Conservation (phyloP, 163 green algal species). For the Scenedesmus sp. region DNA sequence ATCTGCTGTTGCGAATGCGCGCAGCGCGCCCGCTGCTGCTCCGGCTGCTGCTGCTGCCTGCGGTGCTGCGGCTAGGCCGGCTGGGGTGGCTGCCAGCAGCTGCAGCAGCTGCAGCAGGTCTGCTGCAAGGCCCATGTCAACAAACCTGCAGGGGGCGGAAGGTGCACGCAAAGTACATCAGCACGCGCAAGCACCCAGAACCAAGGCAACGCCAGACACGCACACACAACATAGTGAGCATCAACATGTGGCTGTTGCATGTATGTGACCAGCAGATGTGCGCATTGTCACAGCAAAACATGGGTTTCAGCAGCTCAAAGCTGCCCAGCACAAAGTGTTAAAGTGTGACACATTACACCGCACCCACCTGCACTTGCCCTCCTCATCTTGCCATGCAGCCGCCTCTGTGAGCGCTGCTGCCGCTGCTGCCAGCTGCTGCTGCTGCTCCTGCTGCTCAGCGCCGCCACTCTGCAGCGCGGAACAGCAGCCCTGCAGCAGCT, state of each 20-base stretch:
- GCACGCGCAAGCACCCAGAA: neutral
- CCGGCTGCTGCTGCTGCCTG: constrained; percentile 24
- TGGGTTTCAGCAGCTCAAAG: neutral
- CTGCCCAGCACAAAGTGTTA: neutral
- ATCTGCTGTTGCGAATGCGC: constrained; percentile 80
- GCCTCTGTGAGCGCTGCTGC: constrained; percentile 44
- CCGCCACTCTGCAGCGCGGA: neutral
- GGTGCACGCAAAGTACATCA: neutral
- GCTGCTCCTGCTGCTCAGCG: constrained; percentile 18
- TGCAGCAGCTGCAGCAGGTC: constrained; percentile 58
- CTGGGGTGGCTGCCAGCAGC: constrained; percentile 1
- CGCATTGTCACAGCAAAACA: too few species aligned
- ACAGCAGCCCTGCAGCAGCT: constrained; percentile 9
- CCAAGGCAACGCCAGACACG: too few species aligned
- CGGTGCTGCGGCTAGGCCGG: neutral
- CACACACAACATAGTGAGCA: neutral
- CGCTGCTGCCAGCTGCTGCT: constrained; percentile 44
- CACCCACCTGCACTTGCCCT: constrained; percentile 63
- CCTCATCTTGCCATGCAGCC: constrained; percentile 62
- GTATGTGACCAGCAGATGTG: too few species aligned
- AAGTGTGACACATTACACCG: neutral
- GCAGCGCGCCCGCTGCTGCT: constrained; percentile 63
- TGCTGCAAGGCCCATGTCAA: constrained; percentile 58
- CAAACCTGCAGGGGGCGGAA: constrained; percentile 49
- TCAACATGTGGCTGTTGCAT: neutral